Conservation (phyloP, 208 protist species). For the Wallacemonas sp. region DNA sequence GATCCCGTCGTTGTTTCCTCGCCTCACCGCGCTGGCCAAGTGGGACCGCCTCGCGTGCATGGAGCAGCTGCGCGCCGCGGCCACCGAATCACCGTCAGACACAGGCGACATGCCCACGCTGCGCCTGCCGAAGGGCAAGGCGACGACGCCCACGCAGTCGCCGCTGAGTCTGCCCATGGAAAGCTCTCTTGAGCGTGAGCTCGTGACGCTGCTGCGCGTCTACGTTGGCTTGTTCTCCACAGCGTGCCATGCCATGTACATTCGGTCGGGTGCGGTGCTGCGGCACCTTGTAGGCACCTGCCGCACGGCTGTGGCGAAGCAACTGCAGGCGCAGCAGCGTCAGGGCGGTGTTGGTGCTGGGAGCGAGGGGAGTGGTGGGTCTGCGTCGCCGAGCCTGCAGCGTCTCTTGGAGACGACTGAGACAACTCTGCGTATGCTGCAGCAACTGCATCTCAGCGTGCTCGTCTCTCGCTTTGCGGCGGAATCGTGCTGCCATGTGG, state of each 20-base stretch:
- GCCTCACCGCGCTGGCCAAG: background rate
- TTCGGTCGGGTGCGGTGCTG: constrained; percentile 14
- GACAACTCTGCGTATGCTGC: constrained; percentile 12
- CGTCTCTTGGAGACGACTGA: background rate
- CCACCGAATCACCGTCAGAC: background rate
- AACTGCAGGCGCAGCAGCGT: background rate
- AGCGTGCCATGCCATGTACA: constrained; percentile 8
- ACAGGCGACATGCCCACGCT: background rate
- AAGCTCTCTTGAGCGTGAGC: constrained; percentile 17
- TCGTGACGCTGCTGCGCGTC: constrained; percentile 10
- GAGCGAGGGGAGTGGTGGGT: background rate
- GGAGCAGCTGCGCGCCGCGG: constrained; percentile 9
- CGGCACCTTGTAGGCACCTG: background rate
- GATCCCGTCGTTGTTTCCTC: background rate
- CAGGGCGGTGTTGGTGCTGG: no score
- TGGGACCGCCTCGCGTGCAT: constrained; percentile 1
- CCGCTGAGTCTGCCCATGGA: constrained; percentile 1
- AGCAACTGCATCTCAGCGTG: constrained; percentile 7
- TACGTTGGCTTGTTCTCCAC: constrained; percentile 6
- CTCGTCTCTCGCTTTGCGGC: background rate
- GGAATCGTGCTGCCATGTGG: background rate
- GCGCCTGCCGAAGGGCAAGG: constrained; percentile 5
- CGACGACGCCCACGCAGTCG: background rate
- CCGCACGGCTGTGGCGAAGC: background rate
- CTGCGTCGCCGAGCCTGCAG: background rate